Percentiles rank a stretch among this genome's conserved stretches.
Evolutionary conservation across 495 filamentous ascomycete species (phyloP).

Genomic region (Neurospora cerealis): DNA sequence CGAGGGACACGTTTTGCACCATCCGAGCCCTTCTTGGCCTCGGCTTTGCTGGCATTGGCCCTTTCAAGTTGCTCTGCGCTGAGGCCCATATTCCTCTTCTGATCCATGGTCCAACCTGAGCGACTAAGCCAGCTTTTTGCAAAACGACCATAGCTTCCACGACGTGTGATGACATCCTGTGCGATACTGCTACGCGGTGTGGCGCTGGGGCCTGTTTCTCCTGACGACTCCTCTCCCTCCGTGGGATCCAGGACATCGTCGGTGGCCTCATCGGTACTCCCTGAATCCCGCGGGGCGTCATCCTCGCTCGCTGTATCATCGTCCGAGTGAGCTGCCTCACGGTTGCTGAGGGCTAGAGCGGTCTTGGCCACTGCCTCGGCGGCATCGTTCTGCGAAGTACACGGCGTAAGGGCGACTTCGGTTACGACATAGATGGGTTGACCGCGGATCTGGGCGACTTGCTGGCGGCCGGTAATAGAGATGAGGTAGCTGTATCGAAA

Average conservation of each 20-base stretch:
- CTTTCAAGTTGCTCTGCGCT: conserved; percentile 23
- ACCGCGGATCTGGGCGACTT: conserved; percentile 78
- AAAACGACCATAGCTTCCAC: conserved; percentile 75
- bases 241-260: conserved; percentile 13
- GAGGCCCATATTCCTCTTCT: conserved; percentile 47
- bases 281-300: conserved; percentile 23
- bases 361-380: conserved; percentile 57
- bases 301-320: conserved; percentile 22
- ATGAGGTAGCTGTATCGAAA: conserved; percentile 70
- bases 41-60: conserved; percentile 1
- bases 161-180: conserved; percentile 72
- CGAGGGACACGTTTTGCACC: conserved; percentile 8
- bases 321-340: conserved; percentile 19
- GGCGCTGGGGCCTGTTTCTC: conserved; percentile 27
- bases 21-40: conserved; percentile 5
- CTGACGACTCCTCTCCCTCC: conserved; percentile 14
- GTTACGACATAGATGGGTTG: conserved; percentile 75
- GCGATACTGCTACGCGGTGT: conserved; percentile 48
- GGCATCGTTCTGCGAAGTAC: conserved; percentile 66
- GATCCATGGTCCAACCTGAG: conserved; percentile 61
- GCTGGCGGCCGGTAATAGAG: conserved; percentile 68
- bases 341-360: conserved; percentile 36
- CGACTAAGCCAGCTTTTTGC: conserved; percentile 83
- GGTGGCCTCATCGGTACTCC: conserved; percentile 15
- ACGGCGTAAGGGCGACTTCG: conserved; percentile 79